Conservation (phyloP, 768 basidiomycete species). For the Royoungia palumana region DNA sequence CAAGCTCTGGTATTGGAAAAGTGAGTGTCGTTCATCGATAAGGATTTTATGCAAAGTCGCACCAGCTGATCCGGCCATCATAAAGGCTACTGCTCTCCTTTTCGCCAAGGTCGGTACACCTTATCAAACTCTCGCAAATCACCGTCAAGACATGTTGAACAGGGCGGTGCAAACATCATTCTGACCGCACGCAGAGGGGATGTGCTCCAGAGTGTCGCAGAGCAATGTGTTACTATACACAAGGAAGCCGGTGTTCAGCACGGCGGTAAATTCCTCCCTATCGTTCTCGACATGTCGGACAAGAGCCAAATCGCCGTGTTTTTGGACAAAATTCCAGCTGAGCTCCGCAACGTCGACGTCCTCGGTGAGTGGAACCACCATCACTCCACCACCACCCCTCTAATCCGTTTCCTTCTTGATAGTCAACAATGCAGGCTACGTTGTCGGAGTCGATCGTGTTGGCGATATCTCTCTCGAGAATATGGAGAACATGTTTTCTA, state of each 20-base stretch:
- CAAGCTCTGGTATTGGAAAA: conserved; percentile 87
- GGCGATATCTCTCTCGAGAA: conserved; percentile 77
- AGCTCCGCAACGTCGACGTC: conserved; percentile 74
- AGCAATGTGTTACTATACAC: conserved; percentile 65
- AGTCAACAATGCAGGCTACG: conserved; percentile 87
- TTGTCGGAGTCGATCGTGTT: conserved; percentile 82
- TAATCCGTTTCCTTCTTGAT: neutral
- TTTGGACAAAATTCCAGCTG: conserved; percentile 66
- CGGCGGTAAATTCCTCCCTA: conserved; percentile 72
- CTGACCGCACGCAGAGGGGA: conserved; percentile 78
- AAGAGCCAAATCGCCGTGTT: conserved; percentile 65
- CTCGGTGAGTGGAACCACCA: conserved; percentile 52
- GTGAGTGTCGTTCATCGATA: conserved; percentile 41
- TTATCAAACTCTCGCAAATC: neutral
- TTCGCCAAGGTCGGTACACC: conserved; percentile 69
- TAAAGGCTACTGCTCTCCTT: conserved; percentile 79
- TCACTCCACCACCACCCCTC: neutral
- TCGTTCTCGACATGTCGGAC: conserved; percentile 81
- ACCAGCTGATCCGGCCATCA: neutral
- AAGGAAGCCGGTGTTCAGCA: conserved; percentile 65
- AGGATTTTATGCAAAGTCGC: neutral
- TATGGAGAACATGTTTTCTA: conserved; percentile 79
- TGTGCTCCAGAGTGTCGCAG: conserved; percentile 64
- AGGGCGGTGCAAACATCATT: conserved; percentile 88
- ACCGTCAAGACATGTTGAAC: neutral